Percentiles rank a stretch among this genome's conserved stretches.
phyloP scores from a whole-genome alignment of 2,329 filamentous ascomycete species.

The Zymoseptoria brevis region DNA sequence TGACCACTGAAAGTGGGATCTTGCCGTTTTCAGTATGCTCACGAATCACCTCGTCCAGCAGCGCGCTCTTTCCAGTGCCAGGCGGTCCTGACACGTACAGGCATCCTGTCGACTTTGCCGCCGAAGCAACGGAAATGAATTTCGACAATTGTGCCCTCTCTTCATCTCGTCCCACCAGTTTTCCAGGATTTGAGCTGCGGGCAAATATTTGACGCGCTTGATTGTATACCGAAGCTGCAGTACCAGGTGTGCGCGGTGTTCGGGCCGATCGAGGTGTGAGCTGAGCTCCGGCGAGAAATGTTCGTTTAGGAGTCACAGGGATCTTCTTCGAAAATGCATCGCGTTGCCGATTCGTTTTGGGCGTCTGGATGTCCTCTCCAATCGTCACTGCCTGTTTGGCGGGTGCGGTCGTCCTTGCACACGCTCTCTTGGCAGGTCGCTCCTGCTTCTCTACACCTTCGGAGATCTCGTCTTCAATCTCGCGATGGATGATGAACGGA shows the following conservation, averaged over 20 bases:
- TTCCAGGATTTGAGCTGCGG: conserved; percentile 64
- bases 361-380: conserved; percentile 21
- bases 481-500: conserved; percentile 39
- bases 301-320: conserved; percentile 74
- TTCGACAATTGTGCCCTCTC: conserved; percentile 56
- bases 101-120: conserved; percentile 61
- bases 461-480: conserved; percentile 38
- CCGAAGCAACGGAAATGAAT: conserved; percentile 61
- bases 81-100: conserved; percentile 93
- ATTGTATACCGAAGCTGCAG: conserved; percentile 69
- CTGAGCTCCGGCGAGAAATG: conserved; percentile 67
- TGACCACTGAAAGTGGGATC: conserved; percentile 71
- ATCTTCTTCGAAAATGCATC: conserved; percentile 60
- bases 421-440: conserved; percentile 28
- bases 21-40: conserved; percentile 44
- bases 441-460: conserved; percentile 28
- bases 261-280: conserved; percentile 72
- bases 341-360: too few relatives aligned
- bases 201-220: conserved; percentile 80
- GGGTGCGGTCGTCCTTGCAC: too few relatives aligned
- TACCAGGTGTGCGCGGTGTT: conserved; percentile 62
- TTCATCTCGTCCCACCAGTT: conserved; percentile 68
- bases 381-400: conserved; percentile 26
- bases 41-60: conserved; percentile 71
- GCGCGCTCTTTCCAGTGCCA: conserved; percentile 92